These are phyloP conservation scores for Sporisorium graminicola DNA, from an alignment of 1,284 basidiomycete genomes.

Conservation along the genomic window DNA sequence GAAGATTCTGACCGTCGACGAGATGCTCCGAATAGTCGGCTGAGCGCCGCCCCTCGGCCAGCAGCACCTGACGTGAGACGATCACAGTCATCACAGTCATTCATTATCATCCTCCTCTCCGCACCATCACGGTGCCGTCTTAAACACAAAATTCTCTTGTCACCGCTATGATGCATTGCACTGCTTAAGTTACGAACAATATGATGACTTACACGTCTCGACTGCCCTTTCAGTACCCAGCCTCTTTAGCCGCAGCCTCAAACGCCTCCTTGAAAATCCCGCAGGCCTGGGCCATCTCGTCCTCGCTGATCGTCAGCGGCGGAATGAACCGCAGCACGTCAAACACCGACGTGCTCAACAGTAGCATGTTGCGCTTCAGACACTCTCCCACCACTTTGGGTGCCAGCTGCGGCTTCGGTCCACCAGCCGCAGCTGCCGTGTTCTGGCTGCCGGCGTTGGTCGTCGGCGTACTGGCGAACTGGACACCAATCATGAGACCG, in stretches of 20 bases:
- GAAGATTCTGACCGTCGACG: constrained; percentile 73
- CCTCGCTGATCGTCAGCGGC: constrained; percentile 61
- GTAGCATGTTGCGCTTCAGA: constrained; percentile 60
- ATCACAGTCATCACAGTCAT: no score
- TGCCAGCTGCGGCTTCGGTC: constrained; percentile 45
- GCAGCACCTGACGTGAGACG: no score
- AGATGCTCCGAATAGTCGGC: constrained; percentile 47
- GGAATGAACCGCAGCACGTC: constrained; percentile 67
- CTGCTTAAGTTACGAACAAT: no score
- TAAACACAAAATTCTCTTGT: no score
- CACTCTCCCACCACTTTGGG: constrained; percentile 59
- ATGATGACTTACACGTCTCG: no score
- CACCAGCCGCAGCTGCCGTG: constrained; percentile 7
- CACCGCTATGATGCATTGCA: no score
- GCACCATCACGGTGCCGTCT: no score
- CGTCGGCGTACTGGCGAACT: constrained; percentile 44
- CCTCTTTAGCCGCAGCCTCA: constrained; percentile 40
- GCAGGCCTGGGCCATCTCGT: constrained; percentile 55
- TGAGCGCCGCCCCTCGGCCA: no score
- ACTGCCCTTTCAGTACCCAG: constrained; percentile 23
- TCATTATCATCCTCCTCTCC: no score
- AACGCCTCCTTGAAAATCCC: constrained; percentile 59
- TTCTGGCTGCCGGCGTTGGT: constrained; percentile 28
- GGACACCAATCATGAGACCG: constrained; percentile 67
- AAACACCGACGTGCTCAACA: constrained; percentile 63